phyloP scores from a whole-genome alignment of 176 grass and related monocot genomes.

The Themeda triandra region DNA sequence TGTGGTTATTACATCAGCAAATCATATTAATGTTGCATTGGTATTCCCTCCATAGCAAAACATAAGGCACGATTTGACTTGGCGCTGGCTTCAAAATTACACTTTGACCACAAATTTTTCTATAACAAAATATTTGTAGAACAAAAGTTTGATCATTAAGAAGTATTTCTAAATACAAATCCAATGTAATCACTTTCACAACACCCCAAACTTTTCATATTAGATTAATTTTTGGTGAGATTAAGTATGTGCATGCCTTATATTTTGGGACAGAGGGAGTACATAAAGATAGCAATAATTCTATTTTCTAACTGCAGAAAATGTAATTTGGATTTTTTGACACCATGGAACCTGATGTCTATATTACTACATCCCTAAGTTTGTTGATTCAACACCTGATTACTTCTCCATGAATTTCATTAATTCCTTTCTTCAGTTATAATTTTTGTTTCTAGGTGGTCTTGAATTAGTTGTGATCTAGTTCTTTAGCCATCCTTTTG shows the following conservation, averaged over 20 bases:
- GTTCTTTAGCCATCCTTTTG: background rate
- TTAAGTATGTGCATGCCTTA: background rate
- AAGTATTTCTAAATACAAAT: background rate
- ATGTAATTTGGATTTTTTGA: background rate
- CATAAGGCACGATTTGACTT: background rate
- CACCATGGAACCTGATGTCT: conserved; percentile 6
- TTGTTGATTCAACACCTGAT: conserved; percentile 8
- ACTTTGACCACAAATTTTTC: background rate
- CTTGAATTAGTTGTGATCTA: background rate
- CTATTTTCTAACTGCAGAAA: background rate
- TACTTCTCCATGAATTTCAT: background rate
- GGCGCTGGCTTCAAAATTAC: background rate
- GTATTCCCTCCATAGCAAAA: background rate
- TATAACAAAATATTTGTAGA: background rate
- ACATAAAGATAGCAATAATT: background rate
- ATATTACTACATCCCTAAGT: background rate
- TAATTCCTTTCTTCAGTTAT: background rate
- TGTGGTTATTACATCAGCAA: background rate
- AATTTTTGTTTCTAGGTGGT: background rate
- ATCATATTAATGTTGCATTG: background rate
- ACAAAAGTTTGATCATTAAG: background rate
- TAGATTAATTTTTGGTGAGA: background rate
- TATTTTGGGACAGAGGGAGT: background rate
- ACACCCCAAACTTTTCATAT: background rate
- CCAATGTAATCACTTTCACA: background rate